Percentiles rank a stretch among this genome's conserved stretches.
Conservation (phyloP, 2,329 filamentous ascomycete genomes). For the Pezicula carpinea region DNA sequence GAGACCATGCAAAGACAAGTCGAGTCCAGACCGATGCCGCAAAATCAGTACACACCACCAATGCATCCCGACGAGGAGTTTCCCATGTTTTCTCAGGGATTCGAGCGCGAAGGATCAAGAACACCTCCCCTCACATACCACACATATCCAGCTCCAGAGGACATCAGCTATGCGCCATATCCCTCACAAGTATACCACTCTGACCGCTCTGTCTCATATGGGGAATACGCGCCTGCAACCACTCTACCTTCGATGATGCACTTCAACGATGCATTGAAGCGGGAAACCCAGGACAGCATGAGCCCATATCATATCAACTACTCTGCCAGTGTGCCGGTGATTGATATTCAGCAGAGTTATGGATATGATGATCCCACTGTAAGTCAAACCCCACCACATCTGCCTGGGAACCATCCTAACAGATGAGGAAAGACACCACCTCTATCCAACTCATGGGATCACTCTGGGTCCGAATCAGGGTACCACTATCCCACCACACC, state of each 20-base stretch:
- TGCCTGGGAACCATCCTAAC: constrained; percentile 14
- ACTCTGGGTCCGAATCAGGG: constrained; percentile 58
- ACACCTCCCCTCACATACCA: constrained; percentile 70
- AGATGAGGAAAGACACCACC: constrained; percentile 60
- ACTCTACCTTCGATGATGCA: constrained; percentile 62
- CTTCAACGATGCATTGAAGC: constrained; percentile 62
- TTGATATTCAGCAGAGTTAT: constrained; percentile 57
- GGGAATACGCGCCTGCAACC: constrained; percentile 52
- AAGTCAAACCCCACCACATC: constrained; percentile 44
- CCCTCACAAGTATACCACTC: constrained; percentile 48
- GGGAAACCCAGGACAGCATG: constrained; percentile 58
- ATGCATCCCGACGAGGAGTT: constrained; percentile 60
- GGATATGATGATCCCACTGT: constrained; percentile 65
- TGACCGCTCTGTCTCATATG: constrained; percentile 43
- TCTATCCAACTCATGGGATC: constrained; percentile 68
- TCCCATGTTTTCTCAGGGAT: constrained; percentile 57
- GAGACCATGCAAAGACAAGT: constrained; percentile 33
- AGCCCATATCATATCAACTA: constrained; percentile 63
- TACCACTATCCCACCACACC: constrained; percentile 66
- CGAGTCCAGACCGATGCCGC: constrained; percentile 36
- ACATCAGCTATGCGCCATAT: constrained; percentile 57
- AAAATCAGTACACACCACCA: constrained; percentile 57
- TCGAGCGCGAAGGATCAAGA: constrained; percentile 64
- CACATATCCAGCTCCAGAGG: constrained; percentile 62
- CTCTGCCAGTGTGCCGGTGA: constrained; percentile 54